phyloP scores from a whole-genome alignment of 2,329 filamentous ascomycete species.

The Colletotrichum sp. region DNA sequence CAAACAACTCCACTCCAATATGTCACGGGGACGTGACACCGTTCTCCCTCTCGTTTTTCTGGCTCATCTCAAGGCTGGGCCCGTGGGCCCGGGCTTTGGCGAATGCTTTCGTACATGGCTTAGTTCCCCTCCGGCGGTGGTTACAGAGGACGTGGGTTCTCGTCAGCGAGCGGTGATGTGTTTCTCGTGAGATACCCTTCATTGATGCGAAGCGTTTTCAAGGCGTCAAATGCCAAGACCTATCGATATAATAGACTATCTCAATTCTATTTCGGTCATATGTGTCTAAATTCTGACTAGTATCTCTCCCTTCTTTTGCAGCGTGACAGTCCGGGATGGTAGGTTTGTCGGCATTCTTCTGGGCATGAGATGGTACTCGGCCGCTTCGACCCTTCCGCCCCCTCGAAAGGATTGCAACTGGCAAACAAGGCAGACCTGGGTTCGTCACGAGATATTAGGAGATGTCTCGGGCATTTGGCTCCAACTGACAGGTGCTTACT shows the following conservation, averaged over 20 bases:
- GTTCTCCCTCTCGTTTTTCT: not conserved
- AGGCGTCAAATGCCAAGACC: not conserved
- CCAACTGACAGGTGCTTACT: not conserved
- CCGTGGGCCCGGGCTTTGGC: not conserved
- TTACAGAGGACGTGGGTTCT: not conserved
- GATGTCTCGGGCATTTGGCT: not conserved
- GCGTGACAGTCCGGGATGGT: not conserved
- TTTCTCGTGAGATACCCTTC: slow-evolving; percentile 13
- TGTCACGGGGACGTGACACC: not conserved
- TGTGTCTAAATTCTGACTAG: not conserved
- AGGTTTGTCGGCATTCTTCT: not conserved
- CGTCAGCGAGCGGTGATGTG: not conserved
- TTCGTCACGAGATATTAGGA: not conserved
- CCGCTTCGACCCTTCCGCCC: not conserved
- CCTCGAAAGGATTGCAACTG: not conserved
- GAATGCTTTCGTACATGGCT: not conserved
- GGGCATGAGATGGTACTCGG: not conserved
- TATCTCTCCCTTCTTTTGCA: not conserved
- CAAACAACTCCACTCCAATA: not conserved
- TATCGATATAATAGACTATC: not conserved
- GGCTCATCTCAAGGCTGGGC: not conserved
- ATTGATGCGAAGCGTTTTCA: slow-evolving; percentile 2
- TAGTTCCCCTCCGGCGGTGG: not conserved
- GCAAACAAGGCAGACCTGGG: not conserved
- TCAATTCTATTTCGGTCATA: not conserved